Base-by-base conservation (phyloP, 2,329 filamentous ascomycete species). In the Penicillium oxalicum region DNA sequence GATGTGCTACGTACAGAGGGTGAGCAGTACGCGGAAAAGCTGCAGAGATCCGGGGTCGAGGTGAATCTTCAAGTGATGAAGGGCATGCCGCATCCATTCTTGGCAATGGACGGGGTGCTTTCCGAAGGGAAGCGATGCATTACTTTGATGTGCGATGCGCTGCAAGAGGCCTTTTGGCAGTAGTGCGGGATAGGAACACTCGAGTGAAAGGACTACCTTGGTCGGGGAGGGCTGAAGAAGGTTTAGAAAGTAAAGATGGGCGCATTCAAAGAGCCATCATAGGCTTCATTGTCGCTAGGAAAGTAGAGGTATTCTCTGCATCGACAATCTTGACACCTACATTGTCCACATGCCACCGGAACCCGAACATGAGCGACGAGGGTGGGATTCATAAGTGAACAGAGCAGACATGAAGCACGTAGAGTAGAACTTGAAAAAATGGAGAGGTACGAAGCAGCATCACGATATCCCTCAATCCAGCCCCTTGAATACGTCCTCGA, bases 1-100 rank as follows among this genome's bases (percentile, higher is more conserved):
- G 79, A 82, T 58, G 75, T 82, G n/a, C 61, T 82, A 51, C 67
- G 78, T 9, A 70, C 70, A 6, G 79, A 83, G 55, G 79, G 77
- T 0, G 70, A 76, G 58, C 64, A 71, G 50, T 79, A 79, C 61
- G 78, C 70, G 3, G 61, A 69, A 52, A 78, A 75, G 57, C 57
- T 82, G 48, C 53, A 54, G 11, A 62, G 65, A 2, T 72, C 73
- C 1, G 77, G 78, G 0, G 75, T 78, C 1, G 41, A 58, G n/a
- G 73, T 72, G 3, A 70, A 77, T 40, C 58, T 79, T 32, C 70
- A 76, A 49, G 62, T 77, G 18, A 76, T 79, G 72, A 69, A 74
- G 55, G 76, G 77, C 0, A 77, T 79, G 72, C 77, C 78, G 4
- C 79, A 82, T 67, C 77, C 77, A 0, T 82, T 82, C 59, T 67